phyloP scores from a whole-genome alignment of 176 grass and related monocot species.

The Tillandsia fasciculata region DNA sequence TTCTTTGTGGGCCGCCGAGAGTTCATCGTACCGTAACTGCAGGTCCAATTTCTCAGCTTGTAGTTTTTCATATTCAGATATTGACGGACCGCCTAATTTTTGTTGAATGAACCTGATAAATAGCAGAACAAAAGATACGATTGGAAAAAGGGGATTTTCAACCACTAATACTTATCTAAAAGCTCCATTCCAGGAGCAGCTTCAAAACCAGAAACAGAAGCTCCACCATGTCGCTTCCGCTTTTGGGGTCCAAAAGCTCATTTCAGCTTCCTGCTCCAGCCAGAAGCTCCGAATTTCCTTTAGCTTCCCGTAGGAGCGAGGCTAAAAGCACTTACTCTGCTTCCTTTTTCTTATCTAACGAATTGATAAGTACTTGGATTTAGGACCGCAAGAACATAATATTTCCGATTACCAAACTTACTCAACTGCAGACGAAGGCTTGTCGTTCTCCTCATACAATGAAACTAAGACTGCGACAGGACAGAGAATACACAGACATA shows the following conservation, averaged over 20 bases:
- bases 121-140: not conserved
- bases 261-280: no score
- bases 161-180: not conserved
- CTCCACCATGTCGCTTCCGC: not conserved
- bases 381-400: not conserved
- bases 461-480: slow-evolving; percentile 64
- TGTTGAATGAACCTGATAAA: slow-evolving; percentile 74
- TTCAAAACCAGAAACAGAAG: not conserved
- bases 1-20: slow-evolving; percentile 56
- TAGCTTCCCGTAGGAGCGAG: not conserved
- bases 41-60: slow-evolving; percentile 84
- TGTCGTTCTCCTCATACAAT: slow-evolving; percentile 76
- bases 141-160: not conserved
- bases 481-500: slow-evolving; percentile 2
- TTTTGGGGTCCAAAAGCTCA: no score
- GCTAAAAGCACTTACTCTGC: not conserved
- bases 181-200: not conserved
- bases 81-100: slow-evolving; percentile 76
- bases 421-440: slow-evolving; percentile 79
- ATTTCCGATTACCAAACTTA: slow-evolving; percentile 31
- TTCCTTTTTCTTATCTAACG: not conserved
- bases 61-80: slow-evolving; percentile 83
- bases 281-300: not conserved
- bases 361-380: not conserved
- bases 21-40: slow-evolving; percentile 85